Base-by-base conservation (phyloP, 75 land plant genomes). In the Pinus albicaulis region DNA sequence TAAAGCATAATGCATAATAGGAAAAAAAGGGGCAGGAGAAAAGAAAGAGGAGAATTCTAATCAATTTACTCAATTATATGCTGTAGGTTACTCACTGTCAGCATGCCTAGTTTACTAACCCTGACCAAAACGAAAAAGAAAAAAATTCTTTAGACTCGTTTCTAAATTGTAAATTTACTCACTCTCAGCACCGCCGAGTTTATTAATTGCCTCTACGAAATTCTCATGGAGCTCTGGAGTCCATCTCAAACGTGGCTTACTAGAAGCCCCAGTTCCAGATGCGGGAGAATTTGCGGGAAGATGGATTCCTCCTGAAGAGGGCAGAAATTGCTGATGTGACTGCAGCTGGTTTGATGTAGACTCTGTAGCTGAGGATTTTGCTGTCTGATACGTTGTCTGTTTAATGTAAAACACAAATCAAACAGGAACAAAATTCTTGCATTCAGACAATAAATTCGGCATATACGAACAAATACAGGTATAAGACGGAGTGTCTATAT, bases 161-260 rank as follows among this genome's bases (percentile, higher is more conserved):
- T 20, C 7, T 56, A 20, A 14, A 16, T 48, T 71, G n/a, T 28
- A 25, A 56, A 60, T 59, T 6, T n/a, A 56, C 88, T 86, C 76
- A 91, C 93, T 91, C 38, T 91, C 91, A 41, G 93, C 61, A 13
- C 93, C 93, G 13, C 88, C 93, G 55, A 91, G 91, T 28, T 83
- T 81, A 69, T 77, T 84, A 11, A 88, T 86, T 23, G 91, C 87
- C 69, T 89, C 91, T 31, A 91, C 88, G 71, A 91, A 91, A 34
- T 79, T 64, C 61, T 91, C 91, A 69, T 91, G 93, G 60, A 91
- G 89, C 79, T 89, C 91, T 17, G 75, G 82, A 41, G 84, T 86
- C 93, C 93, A 91, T 55, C 93, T 82, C 15, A 91, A 81, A 71
- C 90, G 44, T 56, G 84, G 77, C 74, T 89, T 91, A 23, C 14